Percentiles rank a stretch among this genome's conserved stretches.
Conservation (phyloP, 768 basidiomycete genomes). For the Russula earlei region DNA sequence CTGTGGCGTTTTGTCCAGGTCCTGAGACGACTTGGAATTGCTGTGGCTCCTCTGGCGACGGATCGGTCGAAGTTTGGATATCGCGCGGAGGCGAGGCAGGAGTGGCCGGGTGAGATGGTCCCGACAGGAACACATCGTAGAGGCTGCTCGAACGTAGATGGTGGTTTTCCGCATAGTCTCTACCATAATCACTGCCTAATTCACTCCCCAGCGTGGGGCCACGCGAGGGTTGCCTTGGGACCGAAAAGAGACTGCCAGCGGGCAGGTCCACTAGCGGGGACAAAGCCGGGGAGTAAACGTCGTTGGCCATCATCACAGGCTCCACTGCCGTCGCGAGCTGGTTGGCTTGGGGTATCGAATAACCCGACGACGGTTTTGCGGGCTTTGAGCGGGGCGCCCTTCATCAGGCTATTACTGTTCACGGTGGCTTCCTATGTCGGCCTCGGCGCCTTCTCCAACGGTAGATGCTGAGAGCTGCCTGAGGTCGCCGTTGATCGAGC, state of each 20-base stretch:
- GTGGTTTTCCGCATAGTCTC: conserved; percentile 34
- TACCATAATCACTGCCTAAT: conserved; percentile 44
- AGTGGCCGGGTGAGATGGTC: conserved; percentile 22
- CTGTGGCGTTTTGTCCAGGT: conserved; percentile 17
- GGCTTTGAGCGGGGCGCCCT: conserved; percentile 21
- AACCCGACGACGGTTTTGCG: conserved; percentile 54
- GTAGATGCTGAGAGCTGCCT: conserved; percentile 12
- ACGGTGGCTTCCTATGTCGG: conserved; percentile 25
- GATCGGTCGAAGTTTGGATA: conserved; percentile 2
- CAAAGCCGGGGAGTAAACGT: conserved; percentile 10
- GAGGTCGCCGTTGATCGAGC: conserved; percentile 32
- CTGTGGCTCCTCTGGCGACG: conserved; percentile 18
- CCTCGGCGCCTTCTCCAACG: conserved; percentile 22
- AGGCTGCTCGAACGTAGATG: conserved; percentile 49
- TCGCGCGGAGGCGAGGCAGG: conserved; percentile 8
- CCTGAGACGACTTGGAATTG: conserved; percentile 12
- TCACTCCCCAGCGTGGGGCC: conserved; percentile 45
- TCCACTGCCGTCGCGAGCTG: neutral
- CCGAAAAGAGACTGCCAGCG: conserved; percentile 2
- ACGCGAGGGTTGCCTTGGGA: neutral
- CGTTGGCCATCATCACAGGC: neutral
- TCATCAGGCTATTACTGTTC: conserved; percentile 12
- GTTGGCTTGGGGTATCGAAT: conserved; percentile 35
- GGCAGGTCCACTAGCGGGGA: conserved; percentile 16
- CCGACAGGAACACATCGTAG: conserved; percentile 32